Evolutionary conservation across 2,329 filamentous ascomycete genomes (phyloP).

Genomic region (Pseudopithomyces maydicus): DNA sequence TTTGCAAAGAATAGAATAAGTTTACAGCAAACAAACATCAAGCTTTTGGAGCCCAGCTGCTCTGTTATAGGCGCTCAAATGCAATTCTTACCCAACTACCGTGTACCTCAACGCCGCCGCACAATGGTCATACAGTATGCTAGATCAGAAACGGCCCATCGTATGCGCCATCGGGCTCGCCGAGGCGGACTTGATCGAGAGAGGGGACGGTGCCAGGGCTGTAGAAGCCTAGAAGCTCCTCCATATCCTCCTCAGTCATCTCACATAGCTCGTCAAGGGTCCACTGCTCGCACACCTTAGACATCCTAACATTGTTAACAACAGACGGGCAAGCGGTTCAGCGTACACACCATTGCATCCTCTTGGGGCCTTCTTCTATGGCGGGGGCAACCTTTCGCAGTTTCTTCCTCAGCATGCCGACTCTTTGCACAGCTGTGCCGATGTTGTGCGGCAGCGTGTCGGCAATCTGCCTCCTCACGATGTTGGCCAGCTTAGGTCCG

Average conservation of each 20-base stretch:
- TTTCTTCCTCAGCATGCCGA: conserved; percentile 79
- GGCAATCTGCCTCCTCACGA: conserved; percentile 83
- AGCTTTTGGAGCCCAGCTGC: neutral
- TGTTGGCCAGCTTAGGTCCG: conserved; percentile 86
- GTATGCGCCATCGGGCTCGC: conserved; percentile 48
- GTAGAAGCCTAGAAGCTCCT: conserved; percentile 79
- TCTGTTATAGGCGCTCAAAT: conserved; percentile 4
- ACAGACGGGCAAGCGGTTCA: neutral
- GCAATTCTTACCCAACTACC: neutral
- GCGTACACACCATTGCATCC: conserved; percentile 77
- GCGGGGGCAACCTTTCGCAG: conserved; percentile 77
- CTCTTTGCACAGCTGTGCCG: conserved; percentile 82
- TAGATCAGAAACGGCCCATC: conserved; percentile 54
- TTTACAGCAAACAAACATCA: conserved; percentile 1
- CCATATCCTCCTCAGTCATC: conserved; percentile 82
- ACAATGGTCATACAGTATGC: neutral
- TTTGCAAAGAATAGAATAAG: neutral
- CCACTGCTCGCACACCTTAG: conserved; percentile 85
- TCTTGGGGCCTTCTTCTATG: conserved; percentile 75
- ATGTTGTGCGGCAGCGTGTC: conserved; percentile 75
- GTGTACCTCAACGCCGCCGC: conserved; percentile 5
- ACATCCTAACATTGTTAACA: conserved; percentile 72
- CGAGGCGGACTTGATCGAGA: conserved; percentile 48
- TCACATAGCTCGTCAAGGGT: conserved; percentile 81
- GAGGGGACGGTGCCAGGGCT: conserved; percentile 50